These are phyloP conservation scores for Curvularia eragrostidis DNA, from an alignment of 2,329 filamentous ascomycete species.

Conservation along the genomic window DNA sequence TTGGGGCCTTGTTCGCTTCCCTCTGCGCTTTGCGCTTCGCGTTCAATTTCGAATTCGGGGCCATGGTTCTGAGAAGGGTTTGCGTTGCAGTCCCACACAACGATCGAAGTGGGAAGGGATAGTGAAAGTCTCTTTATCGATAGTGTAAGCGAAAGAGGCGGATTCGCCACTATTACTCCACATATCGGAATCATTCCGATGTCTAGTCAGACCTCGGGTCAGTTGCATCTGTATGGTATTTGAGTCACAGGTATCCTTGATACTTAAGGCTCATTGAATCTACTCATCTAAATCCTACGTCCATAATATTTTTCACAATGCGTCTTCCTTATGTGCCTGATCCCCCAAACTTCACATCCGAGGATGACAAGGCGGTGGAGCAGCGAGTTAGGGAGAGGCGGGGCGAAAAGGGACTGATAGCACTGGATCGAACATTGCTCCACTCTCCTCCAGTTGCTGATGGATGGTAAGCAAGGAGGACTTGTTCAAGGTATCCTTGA, in stretches of 20 bases:
- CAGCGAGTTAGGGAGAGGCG: slow-evolving; percentile 60
- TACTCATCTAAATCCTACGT: background rate
- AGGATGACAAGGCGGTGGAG: slow-evolving; percentile 59
- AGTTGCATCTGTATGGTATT: background rate
- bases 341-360: slow-evolving; percentile 55
- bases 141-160: slow-evolving; percentile 13
- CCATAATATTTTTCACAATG: slow-evolving; percentile 48
- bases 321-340: slow-evolving; percentile 62
- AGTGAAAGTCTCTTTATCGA: slow-evolving; percentile 21
- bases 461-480: slow-evolving; percentile 54
- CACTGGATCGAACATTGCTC: slow-evolving; percentile 61
- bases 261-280: background rate
- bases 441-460: slow-evolving; percentile 63
- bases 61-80: slow-evolving; percentile 9
- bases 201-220: slow-evolving; percentile 3
- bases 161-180: slow-evolving; percentile 5
- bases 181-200: slow-evolving; percentile 22
- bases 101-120: background rate
- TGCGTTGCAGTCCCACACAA: background rate
- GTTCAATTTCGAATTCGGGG: slow-evolving; percentile 23
- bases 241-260: background rate
- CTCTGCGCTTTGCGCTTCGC: slow-evolving; percentile 25
- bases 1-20: slow-evolving; percentile 17
- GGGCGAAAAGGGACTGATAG: slow-evolving; percentile 58
- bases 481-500: background rate